phyloP scores from a whole-genome alignment of 2,329 filamentous ascomycete genomes.

The Neurospora sp. region DNA sequence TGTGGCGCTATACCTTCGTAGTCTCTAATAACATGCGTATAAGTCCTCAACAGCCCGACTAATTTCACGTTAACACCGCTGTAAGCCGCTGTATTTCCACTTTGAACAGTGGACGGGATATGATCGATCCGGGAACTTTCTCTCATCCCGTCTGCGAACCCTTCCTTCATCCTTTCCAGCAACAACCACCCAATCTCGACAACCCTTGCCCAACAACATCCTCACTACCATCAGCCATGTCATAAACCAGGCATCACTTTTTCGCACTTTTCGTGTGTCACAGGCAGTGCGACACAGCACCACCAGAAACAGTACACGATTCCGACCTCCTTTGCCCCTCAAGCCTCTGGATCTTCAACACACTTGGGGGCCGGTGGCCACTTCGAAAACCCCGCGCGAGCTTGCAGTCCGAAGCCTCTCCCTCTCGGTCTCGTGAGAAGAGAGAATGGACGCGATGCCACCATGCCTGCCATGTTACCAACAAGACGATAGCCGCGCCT shows the following conservation, averaged over 20 bases:
- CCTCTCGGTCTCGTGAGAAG: not conserved
- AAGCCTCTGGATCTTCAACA: not conserved
- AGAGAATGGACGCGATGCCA: too few relatives aligned
- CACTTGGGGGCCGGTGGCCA: not conserved
- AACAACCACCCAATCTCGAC: not conserved
- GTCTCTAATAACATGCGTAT: not conserved
- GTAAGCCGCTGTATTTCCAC: not conserved
- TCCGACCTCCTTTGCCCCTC: not conserved
- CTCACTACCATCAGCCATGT: not conserved
- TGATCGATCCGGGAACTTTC: too few relatives aligned
- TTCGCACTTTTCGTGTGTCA: not conserved
- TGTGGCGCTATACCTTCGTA: accelerated
- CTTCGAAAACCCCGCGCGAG: not conserved
- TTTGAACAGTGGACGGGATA: too few relatives aligned
- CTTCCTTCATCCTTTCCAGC: not conserved
- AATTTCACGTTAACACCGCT: not conserved
- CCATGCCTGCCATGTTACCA: too few relatives aligned
- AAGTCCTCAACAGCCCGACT: not conserved
- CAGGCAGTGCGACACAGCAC: not conserved
- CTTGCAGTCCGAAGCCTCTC: not conserved
- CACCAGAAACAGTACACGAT: not conserved
- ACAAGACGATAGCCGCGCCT: not conserved
- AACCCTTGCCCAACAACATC: not conserved
- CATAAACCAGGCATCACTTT: not conserved
- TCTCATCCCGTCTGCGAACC: not conserved